Evolutionary conservation across 805 yeast genomes (phyloP), one percentile per base, ranked within the genome.

Genomic region (Cyberlindnera euphorbiae): DNA sequence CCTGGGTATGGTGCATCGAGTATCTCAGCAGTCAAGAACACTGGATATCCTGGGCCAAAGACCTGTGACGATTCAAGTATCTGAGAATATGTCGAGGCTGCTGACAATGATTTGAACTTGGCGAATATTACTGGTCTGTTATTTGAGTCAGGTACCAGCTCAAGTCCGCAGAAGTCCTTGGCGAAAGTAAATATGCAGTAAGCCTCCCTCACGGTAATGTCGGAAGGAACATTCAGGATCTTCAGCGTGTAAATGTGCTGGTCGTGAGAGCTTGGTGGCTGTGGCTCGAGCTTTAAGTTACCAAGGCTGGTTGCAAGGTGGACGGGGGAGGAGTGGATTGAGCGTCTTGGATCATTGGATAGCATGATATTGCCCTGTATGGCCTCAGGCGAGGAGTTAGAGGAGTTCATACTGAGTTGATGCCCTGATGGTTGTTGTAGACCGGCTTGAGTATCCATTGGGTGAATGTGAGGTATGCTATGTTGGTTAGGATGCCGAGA

Each of bases 181-280:
- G 85, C 83, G 36, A 83, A 60, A 6, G 90, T 72, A 54, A 83
- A 83, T 7, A 83, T 68, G 12, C 80, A 65, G 32, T 72, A 66
- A 3, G 84, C 79, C 56, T 83, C 94, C 55, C 93, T 71, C 24
- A 68, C 46, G 3, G 83, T 58, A 19, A 82, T 63, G 58, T 83
- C 87, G 4, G 59, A 47, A 8, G 94, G 93, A 10, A 80, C 52
- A 50, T 79, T 80, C 46, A 65, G 64, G 33, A 82, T 52, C 42
- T 63, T 67, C 30, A 77, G 46, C 10, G 58, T 51, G 32, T 50
- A 58, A 4, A 36, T 16, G 16, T 35, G 32, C 21, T 33, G 38
- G 4, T 19, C 18, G 4, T 33, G 36, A 5, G 27, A 42, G 27
- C 28, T 38, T 5, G 21, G 33, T 15, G 27, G 33, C 26, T 25